phyloP scores from a whole-genome alignment of 306 rosid species.

The Malus domestica region ASM211411v1 NC_041796.1:1111001-1111500 shows the following conservation, averaged over 20 bases:
- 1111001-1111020: too few species aligned
- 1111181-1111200: constrained; percentile 31
- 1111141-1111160: neutral
- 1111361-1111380: constrained; percentile 21
- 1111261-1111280: constrained; percentile 48
- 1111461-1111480: constrained; percentile 24
- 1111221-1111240: constrained; percentile 39
- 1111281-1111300: constrained; percentile 47
- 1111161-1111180: constrained; percentile 9
- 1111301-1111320: constrained; percentile 33
- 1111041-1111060: too few species aligned
- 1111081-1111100: neutral
- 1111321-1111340: constrained; percentile 18
- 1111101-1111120: neutral
- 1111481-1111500: constrained; percentile 34
- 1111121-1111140: constrained; percentile 2
- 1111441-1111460: constrained; percentile 14
- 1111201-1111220: constrained; percentile 23
- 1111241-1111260: constrained; percentile 39
- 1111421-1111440: constrained; percentile 15
- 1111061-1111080: neutral
- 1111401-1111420: constrained; percentile 30
- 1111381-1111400: constrained; percentile 33
- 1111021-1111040: too few species aligned
- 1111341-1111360: constrained; percentile 23